Base-by-base conservation (phyloP, 192 early-diverging fungal species). In the Chytriomyces hyalinus region DNA sequence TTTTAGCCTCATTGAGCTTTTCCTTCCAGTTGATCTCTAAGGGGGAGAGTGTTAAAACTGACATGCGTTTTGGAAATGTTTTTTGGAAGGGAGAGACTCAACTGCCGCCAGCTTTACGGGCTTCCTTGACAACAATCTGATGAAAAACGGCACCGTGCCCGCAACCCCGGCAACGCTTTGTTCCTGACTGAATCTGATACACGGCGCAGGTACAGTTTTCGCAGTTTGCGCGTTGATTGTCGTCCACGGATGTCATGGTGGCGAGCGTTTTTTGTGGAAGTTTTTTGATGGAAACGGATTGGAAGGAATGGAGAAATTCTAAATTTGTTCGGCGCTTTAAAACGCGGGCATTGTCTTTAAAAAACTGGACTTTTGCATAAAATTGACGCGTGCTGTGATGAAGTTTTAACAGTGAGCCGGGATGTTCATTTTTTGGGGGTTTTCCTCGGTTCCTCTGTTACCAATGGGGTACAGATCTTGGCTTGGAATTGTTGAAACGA, bases 81-180 rank as follows among this genome's bases (percentile, higher is more conserved):
- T 36, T 36, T 36, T 36, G 36, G 4, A 36, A 4, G 3, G 36
- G 4, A 9, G n/a, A 61, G 24, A 28, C 26, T 64, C 22, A 10
- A 64, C 64, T 75, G 15, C 62, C 64, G 22, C 36, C 36, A 47
- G 46, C 10, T 22, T 49, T 53, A 26, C 10, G 10, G 24, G 48
- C 73, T 65, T 8, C 43, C 10, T 49, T 28, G 15, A 66, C 49
- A 53, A 75, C 36, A 6, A 50, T 45, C 20, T 66, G 45, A 43
- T 75, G 73, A 22, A 65, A 75, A 7, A 66, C 46, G 17, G 73
- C 73, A 11, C 73, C 73, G 28, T 75, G 73, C 11, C 48, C 48
- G 46, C 73, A 75, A 22, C 73, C 73, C 11, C 63, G 61, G 49
- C 73, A 75, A 49, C 73, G 73, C 49, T 51, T 75, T 49, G 73